Percentiles rank a stretch among this genome's conserved stretches.
phyloP scores from a whole-genome alignment of 2,329 filamentous ascomycete species.

The Macrophomina tecta region DNA sequence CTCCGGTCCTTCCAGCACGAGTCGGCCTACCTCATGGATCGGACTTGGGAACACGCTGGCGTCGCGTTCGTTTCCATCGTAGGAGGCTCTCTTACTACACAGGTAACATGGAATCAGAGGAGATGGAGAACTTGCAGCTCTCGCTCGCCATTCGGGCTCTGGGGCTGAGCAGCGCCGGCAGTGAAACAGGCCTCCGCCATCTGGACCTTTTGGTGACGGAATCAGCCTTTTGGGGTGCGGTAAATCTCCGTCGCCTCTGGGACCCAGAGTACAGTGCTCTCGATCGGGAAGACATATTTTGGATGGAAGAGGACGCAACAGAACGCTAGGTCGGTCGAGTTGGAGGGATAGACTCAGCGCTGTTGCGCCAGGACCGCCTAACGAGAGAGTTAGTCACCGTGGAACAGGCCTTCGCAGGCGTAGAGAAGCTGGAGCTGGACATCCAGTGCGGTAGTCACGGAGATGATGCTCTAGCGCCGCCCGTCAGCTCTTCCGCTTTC shows the following conservation, averaged over 20 bases:
- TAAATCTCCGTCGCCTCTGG: background rate
- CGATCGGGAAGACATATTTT: background rate
- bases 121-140: background rate
- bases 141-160: background rate
- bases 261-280: background rate
- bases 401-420: background rate
- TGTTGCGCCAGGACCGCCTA: background rate
- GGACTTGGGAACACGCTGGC: background rate
- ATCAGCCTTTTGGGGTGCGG: background rate
- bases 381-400: background rate
- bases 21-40: background rate
- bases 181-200: background rate
- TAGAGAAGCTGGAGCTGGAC: background rate
- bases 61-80: background rate
- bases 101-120: background rate
- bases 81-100: background rate
- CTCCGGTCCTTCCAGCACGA: background rate
- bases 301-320: background rate
- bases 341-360: background rate
- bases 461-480: background rate
- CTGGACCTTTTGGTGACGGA: background rate
- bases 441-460: background rate
- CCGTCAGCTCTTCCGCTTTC: background rate
- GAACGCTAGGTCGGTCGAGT: background rate
- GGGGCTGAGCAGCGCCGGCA: background rate